These are phyloP conservation scores for Zymoseptoria tritici DNA, from an alignment of 2,329 filamentous ascomycete species.

Conservation along the genomic window DNA sequence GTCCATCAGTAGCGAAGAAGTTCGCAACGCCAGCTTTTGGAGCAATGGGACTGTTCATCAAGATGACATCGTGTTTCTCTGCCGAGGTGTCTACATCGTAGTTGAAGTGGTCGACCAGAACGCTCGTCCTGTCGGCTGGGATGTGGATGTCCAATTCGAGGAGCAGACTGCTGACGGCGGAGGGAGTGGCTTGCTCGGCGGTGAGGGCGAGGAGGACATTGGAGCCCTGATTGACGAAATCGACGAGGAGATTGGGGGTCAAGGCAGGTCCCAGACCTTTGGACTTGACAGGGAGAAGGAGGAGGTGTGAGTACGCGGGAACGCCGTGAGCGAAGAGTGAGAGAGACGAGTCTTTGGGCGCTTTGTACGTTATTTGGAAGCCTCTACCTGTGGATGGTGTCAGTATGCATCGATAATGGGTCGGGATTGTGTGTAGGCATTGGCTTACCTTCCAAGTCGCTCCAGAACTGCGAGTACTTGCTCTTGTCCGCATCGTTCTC, in stretches of 20 bases:
- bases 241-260: constrained; percentile 75
- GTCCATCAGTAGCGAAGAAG: constrained; percentile 63
- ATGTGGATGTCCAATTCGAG: constrained; percentile 82
- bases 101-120: constrained; percentile 93
- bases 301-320: constrained; percentile 80
- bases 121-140: constrained; percentile 73
- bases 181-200: constrained; percentile 60
- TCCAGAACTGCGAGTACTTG: constrained; percentile 74
- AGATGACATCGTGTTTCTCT: constrained; percentile 81
- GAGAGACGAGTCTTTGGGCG: constrained; percentile 71
- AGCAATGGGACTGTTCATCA: constrained; percentile 61
- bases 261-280: constrained; percentile 90
- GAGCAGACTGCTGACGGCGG: constrained; percentile 68
- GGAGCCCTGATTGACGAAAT: constrained; percentile 85
- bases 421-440: background rate
- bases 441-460: constrained; percentile 59
- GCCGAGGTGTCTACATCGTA: constrained; percentile 70
- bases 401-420: constrained; percentile 3
- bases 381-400: constrained; percentile 59
- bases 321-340: constrained; percentile 80
- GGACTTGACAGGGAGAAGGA: constrained; percentile 80
- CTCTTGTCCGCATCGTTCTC: constrained; percentile 76
- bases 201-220: constrained; percentile 86
- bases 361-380: constrained; percentile 72
- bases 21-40: constrained; percentile 63